Conservation (phyloP, 148 eudicot species). For the Chenopodium quinoa region DNA sequence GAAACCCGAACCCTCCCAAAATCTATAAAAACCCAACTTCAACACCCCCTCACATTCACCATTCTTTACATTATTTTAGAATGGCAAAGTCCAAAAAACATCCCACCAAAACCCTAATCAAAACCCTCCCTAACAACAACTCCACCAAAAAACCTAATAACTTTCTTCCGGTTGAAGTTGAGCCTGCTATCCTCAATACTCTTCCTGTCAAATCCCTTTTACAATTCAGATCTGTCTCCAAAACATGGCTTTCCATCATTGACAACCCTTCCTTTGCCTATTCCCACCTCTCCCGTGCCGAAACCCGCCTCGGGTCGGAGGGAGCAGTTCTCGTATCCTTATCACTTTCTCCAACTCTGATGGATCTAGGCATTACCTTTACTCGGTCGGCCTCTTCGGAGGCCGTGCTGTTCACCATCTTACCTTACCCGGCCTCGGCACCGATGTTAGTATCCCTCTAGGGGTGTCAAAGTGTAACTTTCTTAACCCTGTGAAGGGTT, state of each 20-base stretch:
- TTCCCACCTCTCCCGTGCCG: not conserved
- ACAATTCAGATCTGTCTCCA: not conserved
- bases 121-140: not conserved
- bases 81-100: not conserved
- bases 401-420: not conserved
- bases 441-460: not conserved
- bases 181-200: not conserved
- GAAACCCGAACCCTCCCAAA: not conserved
- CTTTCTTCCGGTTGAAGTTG: not conserved
- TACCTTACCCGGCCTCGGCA: not conserved
- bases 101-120: not conserved
- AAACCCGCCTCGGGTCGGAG: not conserved
- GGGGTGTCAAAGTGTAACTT: not conserved
- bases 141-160: not conserved
- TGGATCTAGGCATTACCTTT: not conserved
- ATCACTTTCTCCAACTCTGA: conserved; percentile 4
- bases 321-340: not conserved
- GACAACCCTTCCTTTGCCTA: not conserved
- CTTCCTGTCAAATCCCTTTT: not conserved
- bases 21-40: not conserved
- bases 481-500: not conserved
- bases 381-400: not conserved
- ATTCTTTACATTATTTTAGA: not conserved
- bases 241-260: conserved; percentile 2
- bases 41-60: not conserved